A percentile compares a stretch with the other conserved stretches of the same genome.
Evolutionary conservation across 805 yeast genomes (phyloP).

Genomic region (Pachysolen tannophilus): DNA sequence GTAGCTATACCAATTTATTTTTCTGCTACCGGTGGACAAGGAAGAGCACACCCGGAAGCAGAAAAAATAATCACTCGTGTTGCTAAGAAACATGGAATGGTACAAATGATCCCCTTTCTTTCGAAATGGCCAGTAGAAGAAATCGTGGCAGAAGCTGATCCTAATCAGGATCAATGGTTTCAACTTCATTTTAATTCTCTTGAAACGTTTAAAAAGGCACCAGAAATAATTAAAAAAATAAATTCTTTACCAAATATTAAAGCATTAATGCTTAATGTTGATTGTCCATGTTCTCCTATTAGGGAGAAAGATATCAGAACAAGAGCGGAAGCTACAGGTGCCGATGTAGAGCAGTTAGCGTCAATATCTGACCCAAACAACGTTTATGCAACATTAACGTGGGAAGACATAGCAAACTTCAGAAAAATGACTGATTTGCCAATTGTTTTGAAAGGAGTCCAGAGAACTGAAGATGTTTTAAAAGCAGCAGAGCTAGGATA

Average conservation of each 20-base stretch:
- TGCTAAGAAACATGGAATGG: conserved; percentile 27
- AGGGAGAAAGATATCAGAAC: conserved; percentile 41
- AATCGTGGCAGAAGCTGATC: conserved; percentile 38
- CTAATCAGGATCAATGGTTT: conserved; percentile 66
- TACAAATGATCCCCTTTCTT: conserved; percentile 36
- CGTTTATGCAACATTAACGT: conserved; percentile 27
- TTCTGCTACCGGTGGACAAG: conserved; percentile 37
- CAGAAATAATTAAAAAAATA: conserved; percentile 48
- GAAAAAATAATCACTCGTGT: conserved; percentile 31
- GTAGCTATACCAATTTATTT: conserved; percentile 32
- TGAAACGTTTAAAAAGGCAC: conserved; percentile 50
- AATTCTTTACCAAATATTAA: conserved; percentile 44
- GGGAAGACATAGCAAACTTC: conserved; percentile 24
- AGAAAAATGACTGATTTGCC: conserved; percentile 30
- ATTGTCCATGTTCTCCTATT: conserved; percentile 76
- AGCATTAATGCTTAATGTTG: conserved; percentile 78
- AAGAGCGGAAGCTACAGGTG: conserved; percentile 10
- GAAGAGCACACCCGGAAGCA: conserved; percentile 35
- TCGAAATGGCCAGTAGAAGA: conserved; percentile 33
- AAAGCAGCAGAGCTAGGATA: conserved; percentile 49
- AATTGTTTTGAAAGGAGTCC: conserved; percentile 52
- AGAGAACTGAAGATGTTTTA: conserved; percentile 54
- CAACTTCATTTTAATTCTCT: conserved; percentile 64
- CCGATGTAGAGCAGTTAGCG: conserved; percentile 17
- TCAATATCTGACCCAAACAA: conserved; percentile 29